Conservation (phyloP, 257 asterid species). For the Rauvolfia tetraphylla region DNA sequence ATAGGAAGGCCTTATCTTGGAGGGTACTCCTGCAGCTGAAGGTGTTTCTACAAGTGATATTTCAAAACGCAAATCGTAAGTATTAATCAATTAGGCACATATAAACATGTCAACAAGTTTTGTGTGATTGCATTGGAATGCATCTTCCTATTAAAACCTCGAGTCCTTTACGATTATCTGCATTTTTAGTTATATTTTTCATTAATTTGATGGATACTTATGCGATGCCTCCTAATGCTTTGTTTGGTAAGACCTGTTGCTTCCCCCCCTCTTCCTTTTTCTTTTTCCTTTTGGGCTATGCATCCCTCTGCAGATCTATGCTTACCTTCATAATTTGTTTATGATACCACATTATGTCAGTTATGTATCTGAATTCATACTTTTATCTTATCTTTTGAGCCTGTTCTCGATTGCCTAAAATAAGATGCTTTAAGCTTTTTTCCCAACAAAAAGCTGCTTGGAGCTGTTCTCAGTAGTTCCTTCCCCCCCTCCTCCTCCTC, state of each 20-base stretch:
- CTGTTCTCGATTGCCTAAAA: too few relatives aligned
- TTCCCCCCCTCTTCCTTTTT: too few relatives aligned
- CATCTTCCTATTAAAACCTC: not conserved
- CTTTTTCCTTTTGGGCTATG: not conserved
- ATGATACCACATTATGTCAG: not conserved
- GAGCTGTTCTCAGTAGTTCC: too few relatives aligned
- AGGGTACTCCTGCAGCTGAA: constrained; percentile 86
- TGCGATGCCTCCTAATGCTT: not conserved
- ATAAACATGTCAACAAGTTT: not conserved
- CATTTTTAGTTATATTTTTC: not conserved
- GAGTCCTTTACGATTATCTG: not conserved
- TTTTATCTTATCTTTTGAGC: too few relatives aligned
- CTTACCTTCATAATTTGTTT: not conserved
- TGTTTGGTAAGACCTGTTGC: not conserved
- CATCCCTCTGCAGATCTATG: not conserved
- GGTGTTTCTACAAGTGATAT: constrained; percentile 83
- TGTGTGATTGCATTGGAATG: not conserved
- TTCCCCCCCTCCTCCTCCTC: too few relatives aligned
- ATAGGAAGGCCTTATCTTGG: constrained; percentile 89
- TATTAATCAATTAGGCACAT: not conserved
- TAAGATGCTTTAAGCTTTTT: too few relatives aligned
- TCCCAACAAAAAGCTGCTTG: too few relatives aligned
- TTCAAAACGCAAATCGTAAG: constrained; percentile 87
- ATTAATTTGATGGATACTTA: not conserved
- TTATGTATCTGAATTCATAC: not conserved